A percentile compares a stretch with the other conserved stretches of the same genome.
Conservation (phyloP, 2,329 filamentous ascomycete species). For the Spiromastix sp. region DNA sequence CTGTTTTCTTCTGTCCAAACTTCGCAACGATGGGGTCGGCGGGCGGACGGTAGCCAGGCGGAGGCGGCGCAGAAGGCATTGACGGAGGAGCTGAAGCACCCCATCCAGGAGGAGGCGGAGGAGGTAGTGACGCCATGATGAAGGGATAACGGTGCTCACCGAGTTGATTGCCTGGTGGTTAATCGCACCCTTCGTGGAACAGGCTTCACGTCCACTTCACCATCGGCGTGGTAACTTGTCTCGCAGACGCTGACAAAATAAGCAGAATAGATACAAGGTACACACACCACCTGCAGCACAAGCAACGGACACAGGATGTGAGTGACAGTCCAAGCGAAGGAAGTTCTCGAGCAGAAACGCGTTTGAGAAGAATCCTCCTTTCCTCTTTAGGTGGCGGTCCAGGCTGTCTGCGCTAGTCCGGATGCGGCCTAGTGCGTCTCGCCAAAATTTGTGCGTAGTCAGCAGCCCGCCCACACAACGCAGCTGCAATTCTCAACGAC, state of each 20-base stretch:
- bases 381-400: slow-evolving; percentile 25
- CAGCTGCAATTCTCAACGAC: slow-evolving; percentile 32
- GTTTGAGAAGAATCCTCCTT: slow-evolving; percentile 10
- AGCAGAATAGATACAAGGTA: background rate
- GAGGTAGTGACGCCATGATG: slow-evolving; percentile 50
- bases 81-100: slow-evolving; percentile 41
- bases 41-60: slow-evolving; percentile 72
- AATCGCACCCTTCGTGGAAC: background rate
- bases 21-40: slow-evolving; percentile 80
- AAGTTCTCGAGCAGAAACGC: too few species aligned
- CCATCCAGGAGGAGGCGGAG: slow-evolving; percentile 61
- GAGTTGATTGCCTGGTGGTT: slow-evolving; percentile 3
- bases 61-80: slow-evolving; percentile 57
- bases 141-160: background rate
- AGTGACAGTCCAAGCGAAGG: too few species aligned
- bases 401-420: slow-evolving; percentile 15
- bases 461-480: slow-evolving; percentile 36
- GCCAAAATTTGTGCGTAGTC: slow-evolving; percentile 27
- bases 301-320: too few species aligned
- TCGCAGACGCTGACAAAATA: background rate
- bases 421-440: slow-evolving; percentile 22
- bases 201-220: slow-evolving; percentile 6
- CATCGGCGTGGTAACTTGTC: slow-evolving; percentile 5
- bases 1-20: slow-evolving; percentile 97
- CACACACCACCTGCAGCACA: too few species aligned